Evolutionary conservation across 2,329 filamentous ascomycete genomes (phyloP).

Genomic region (Ophiostoma sp.): DNA sequence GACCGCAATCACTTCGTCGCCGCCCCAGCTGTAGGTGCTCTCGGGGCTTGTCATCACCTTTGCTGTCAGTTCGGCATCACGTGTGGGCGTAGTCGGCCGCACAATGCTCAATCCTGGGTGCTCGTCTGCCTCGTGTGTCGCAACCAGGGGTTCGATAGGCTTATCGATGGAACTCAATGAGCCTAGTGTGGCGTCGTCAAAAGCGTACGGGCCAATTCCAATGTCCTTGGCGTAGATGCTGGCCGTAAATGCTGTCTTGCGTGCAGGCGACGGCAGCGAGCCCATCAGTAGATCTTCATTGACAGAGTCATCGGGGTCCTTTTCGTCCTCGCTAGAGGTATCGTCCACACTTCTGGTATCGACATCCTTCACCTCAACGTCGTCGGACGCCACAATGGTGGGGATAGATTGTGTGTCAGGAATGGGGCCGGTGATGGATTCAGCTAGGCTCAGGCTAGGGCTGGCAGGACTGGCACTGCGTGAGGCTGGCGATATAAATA

Average conservation of each 20-base stretch:
- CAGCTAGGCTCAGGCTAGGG: neutral
- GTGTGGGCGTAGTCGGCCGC: neutral
- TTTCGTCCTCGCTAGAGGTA: conserved; percentile 1
- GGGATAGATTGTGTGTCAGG: neutral
- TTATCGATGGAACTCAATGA: conserved; percentile 7
- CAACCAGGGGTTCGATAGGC: conserved; percentile 10
- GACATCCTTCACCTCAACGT: neutral
- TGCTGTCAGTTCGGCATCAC: neutral
- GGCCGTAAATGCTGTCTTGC: conserved; percentile 24
- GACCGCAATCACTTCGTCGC: conserved; percentile 1
- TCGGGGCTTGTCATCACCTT: conserved; percentile 1
- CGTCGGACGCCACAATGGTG: neutral
- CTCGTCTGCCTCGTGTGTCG: neutral
- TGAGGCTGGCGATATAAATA: neutral
- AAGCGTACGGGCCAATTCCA: conserved; percentile 25
- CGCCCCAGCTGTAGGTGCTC: conserved; percentile 19
- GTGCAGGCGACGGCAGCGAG: conserved; percentile 12
- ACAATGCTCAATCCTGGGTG: neutral
- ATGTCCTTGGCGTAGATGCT: conserved; percentile 27
- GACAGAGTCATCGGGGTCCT: neutral
- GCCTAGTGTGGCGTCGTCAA: conserved; percentile 8
- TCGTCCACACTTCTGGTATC: neutral
- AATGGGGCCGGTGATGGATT: neutral
- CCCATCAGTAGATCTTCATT: neutral
- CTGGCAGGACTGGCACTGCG: neutral